Evolutionary conservation across 2,329 filamentous ascomycete species (phyloP), one percentile per base, ranked within the genome.

Genomic region (Penicillium sp.): DNA sequence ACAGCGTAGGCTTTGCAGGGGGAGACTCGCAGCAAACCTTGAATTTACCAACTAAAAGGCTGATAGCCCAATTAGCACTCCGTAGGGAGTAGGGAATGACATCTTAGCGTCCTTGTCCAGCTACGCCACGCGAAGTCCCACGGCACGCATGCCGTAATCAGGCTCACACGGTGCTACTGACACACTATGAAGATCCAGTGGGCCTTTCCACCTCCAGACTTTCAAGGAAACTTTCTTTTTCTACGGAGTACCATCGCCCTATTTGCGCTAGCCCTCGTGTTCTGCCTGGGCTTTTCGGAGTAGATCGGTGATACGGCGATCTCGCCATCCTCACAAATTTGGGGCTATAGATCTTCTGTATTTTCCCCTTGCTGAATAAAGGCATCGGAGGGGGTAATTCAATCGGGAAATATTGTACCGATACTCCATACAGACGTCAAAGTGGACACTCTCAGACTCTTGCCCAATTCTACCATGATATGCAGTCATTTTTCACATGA

Each of bases 111-210:
- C 27, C 47, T 45, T 21, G 41, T 53, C 60, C 59, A 62, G 59
- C 59, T 46, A 53, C 56, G 59, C 59, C 59, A 59, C 56, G 46
- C 29, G 29, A 48, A 24, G 11, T 2, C n/a, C 21, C 14, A 16
- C 21, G 24, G 22, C 14, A 24, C 34, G 5, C 32, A 38, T 47
- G 32, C 32, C 32, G 14, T 34, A 34, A 34, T 34, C 10, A 14
- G 32, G 32, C 32, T 34, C 10, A 10, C 10, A 10, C 32, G 14
- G 14, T 13, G 32, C 32, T 34, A 34, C 32, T 34, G 11, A 24
- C 18, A 21, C n/a, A 11, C 16, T 24, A 24, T n/a, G 31, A 6
- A 24, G 21, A 50, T 21, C 14, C n/a, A 13, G 16, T 41, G 36
- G 14, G 16, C 46, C 18, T 41, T 41, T 2, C 4, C 18, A 9